Conservation (phyloP, 495 filamentous ascomycete species). For the Annulohypoxylon stygium region DNA sequence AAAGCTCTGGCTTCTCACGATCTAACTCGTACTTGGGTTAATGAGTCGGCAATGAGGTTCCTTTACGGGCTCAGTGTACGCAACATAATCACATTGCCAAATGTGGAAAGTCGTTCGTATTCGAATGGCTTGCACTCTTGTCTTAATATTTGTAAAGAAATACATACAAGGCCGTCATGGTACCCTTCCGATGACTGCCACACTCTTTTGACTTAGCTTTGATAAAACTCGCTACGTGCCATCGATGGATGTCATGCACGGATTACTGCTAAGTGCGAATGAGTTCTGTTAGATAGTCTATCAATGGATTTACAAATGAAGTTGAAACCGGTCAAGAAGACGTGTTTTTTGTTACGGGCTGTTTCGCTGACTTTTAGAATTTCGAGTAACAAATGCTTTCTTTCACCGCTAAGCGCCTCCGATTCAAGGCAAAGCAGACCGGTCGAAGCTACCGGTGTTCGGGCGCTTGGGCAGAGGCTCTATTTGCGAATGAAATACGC, state of each 20-base stretch:
- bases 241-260: no score
- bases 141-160: slow-evolving; percentile 40
- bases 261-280: slow-evolving; percentile 9
- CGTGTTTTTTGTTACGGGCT: not conserved
- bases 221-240: slow-evolving; percentile 7
- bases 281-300: slow-evolving; percentile 4
- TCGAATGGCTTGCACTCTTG: slow-evolving; percentile 20
- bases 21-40: slow-evolving; percentile 11
- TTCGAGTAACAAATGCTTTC: not conserved
- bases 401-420: slow-evolving; percentile 31
- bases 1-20: slow-evolving; percentile 19
- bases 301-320: slow-evolving; percentile 28
- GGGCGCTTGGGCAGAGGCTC: slow-evolving; percentile 1
- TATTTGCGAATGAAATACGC: slow-evolving; percentile 22
- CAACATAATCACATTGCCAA: slow-evolving; percentile 22
- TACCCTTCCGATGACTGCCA: slow-evolving; percentile 3
- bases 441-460: slow-evolving; percentile 21
- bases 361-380: slow-evolving; percentile 13
- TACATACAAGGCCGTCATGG: slow-evolving; percentile 33
- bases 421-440: slow-evolving; percentile 3
- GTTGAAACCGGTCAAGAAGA: not conserved
- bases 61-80: slow-evolving; percentile 27
- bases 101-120: slow-evolving; percentile 1
- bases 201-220: slow-evolving; percentile 1
- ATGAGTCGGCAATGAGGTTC: slow-evolving; percentile 3